These are phyloP conservation scores for Eucalyptus albens DNA, from an alignment of 345 rosid species.

Conservation along the genomic window DNA sequence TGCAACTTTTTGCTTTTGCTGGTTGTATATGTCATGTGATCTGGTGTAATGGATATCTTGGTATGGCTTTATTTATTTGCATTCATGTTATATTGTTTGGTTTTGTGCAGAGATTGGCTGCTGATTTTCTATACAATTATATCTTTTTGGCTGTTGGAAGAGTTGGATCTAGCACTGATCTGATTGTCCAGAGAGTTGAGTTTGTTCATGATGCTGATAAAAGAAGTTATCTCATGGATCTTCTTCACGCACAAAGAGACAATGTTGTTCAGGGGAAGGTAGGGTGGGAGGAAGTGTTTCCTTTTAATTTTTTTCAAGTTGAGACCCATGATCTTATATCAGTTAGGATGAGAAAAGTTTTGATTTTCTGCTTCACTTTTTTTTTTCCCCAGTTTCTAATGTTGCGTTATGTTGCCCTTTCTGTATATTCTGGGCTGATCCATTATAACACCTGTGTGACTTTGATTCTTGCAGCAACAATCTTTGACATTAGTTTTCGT, in stretches of 20 bases:
- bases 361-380: background rate
- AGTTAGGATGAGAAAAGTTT: background rate
- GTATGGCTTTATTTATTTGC: background rate
- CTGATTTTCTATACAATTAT: constrained; percentile 75
- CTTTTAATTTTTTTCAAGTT: background rate
- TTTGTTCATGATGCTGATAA: constrained; percentile 90
- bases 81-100: background rate
- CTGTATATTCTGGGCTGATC: background rate
- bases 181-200: constrained; percentile 95
- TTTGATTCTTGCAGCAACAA: constrained; percentile 71
- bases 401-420: background rate
- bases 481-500: constrained; percentile 93
- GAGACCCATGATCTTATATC: background rate
- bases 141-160: constrained; percentile 97
- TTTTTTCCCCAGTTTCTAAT: background rate
- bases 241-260: constrained; percentile 90
- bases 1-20: background rate
- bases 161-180: constrained; percentile 98
- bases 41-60: background rate
- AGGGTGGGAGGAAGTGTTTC: background rate
- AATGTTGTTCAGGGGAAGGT: constrained; percentile 80
- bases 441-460: background rate
- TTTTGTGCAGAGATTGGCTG: constrained; percentile 78
- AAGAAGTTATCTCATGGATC: constrained; percentile 99
- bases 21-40: background rate